Evolutionary conservation across 441 rosid genomes (phyloP).

Genomic region (Lepidium campestre): DNA sequence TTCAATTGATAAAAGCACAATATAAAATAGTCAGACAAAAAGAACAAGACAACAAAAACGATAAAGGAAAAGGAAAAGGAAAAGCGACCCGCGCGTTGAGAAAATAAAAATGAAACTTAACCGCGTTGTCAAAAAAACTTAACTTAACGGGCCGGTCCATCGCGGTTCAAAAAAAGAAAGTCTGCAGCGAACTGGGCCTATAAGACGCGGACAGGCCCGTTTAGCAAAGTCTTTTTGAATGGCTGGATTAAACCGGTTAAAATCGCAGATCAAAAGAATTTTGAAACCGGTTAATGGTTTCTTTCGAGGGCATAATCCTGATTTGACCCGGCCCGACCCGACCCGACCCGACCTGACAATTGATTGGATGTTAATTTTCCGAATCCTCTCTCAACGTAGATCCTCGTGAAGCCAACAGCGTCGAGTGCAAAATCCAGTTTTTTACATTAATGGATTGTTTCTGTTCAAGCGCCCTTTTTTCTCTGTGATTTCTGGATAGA

Average conservation of each 20-base stretch:
- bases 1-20: too few relatives aligned
- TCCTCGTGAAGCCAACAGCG: constrained; percentile 12
- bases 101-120: neutral
- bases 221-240: neutral
- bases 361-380: constrained; percentile 6
- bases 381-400: neutral
- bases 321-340: neutral
- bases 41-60: neutral
- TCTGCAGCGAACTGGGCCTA: too few relatives aligned
- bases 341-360: constrained; percentile 1
- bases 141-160: too few relatives aligned
- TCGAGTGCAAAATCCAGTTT: neutral
- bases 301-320: neutral
- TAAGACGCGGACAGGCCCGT: too few relatives aligned
- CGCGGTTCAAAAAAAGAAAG: neutral
- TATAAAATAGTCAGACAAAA: neutral
- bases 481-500: constrained; percentile 7
- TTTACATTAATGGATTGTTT: constrained; percentile 1
- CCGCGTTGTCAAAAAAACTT: neutral
- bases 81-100: neutral
- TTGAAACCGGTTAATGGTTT: neutral
- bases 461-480: neutral
- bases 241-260: neutral
- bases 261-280: neutral
- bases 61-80: neutral